A percentile compares a stretch with the other conserved stretches of the same genome.
These are phyloP conservation scores for Plectosphaerella cucumerina DNA, from an alignment of 2,329 filamentous ascomycete species.

Conservation along the genomic window DNA sequence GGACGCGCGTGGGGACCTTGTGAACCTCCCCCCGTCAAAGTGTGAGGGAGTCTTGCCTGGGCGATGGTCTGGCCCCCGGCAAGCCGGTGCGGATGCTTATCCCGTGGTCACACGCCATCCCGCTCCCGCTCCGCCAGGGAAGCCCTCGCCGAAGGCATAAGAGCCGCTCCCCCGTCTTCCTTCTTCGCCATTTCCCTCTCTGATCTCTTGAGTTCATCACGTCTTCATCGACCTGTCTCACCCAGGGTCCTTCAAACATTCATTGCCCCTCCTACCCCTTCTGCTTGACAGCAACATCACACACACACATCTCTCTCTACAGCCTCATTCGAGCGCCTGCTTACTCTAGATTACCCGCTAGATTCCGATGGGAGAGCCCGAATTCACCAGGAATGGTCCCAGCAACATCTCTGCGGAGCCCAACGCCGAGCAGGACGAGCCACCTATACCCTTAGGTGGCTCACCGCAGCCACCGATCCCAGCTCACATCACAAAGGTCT, in stretches of 20 bases:
- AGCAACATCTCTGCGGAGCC: conserved; percentile 15
- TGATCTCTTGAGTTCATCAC: neutral
- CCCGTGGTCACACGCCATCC: too few species aligned
- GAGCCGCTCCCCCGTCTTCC: neutral
- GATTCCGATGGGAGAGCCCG: conserved; percentile 17
- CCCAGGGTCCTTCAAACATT: neutral
- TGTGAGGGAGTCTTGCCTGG: too few species aligned
- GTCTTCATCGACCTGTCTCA: neutral
- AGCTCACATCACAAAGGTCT: neutral
- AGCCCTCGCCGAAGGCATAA: too few species aligned
- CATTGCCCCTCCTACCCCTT: neutral
- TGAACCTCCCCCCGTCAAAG: too few species aligned
- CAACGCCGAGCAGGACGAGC: conserved; percentile 15
- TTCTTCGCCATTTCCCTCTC: neutral
- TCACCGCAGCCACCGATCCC: neutral
- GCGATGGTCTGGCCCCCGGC: too few species aligned
- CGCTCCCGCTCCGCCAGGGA: too few species aligned
- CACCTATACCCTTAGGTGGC: conserved; percentile 9
- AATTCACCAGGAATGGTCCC: conserved; percentile 15
- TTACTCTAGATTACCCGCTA: conserved; percentile 6
- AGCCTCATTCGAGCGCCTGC: neutral
- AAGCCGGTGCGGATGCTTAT: too few species aligned
- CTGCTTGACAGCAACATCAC: conserved; percentile 8
- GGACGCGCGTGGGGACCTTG: too few species aligned
- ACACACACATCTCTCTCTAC: conserved; percentile 6